Conservation (phyloP, 257 asterid species). For the Prunella vulgaris region DNA sequence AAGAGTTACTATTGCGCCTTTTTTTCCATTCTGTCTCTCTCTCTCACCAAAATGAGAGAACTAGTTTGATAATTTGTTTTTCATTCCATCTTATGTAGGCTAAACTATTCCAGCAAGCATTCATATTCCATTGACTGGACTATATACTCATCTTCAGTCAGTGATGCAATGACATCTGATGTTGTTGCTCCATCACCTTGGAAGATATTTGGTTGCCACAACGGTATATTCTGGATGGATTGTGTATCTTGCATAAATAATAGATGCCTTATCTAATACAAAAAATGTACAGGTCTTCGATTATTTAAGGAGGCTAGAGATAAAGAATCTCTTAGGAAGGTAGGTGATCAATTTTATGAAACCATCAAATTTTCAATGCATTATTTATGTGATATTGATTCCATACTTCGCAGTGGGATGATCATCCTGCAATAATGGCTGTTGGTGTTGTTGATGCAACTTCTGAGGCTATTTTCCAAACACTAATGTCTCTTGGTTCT, state of each 20-base stretch:
- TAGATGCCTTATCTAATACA: conserved; percentile 27
- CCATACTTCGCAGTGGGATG: conserved; percentile 57
- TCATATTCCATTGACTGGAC: conserved; percentile 74
- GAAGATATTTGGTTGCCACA: conserved; percentile 92
- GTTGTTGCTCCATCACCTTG: conserved; percentile 95
- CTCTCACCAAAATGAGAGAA: not conserved
- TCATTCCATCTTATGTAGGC: conserved; percentile 37
- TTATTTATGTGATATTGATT: conserved; percentile 14
- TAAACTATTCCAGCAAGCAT: conserved; percentile 54
- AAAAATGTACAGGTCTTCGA: conserved; percentile 62
- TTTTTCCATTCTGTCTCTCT: not conserved
- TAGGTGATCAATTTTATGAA: conserved; percentile 27
- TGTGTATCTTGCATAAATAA: conserved; percentile 19
- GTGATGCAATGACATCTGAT: conserved; percentile 72
- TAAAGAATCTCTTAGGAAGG: conserved; percentile 66
- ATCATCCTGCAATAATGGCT: conserved; percentile 96
- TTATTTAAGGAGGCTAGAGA: conserved; percentile 93
- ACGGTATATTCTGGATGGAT: conserved; percentile 51
- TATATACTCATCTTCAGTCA: conserved; percentile 56
- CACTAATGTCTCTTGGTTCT: conserved; percentile 94
- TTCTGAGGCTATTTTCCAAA: conserved; percentile 89
- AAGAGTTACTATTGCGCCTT: conserved; percentile 5
- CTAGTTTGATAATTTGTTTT: not conserved
- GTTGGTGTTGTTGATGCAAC: conserved; percentile 92
- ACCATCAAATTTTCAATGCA: conserved; percentile 6